A percentile compares a stretch with the other conserved stretches of the same genome.
These are phyloP conservation scores for Brassica hybrid DNA, from an alignment of 441 rosid species.

Conservation along the genomic window DNA sequence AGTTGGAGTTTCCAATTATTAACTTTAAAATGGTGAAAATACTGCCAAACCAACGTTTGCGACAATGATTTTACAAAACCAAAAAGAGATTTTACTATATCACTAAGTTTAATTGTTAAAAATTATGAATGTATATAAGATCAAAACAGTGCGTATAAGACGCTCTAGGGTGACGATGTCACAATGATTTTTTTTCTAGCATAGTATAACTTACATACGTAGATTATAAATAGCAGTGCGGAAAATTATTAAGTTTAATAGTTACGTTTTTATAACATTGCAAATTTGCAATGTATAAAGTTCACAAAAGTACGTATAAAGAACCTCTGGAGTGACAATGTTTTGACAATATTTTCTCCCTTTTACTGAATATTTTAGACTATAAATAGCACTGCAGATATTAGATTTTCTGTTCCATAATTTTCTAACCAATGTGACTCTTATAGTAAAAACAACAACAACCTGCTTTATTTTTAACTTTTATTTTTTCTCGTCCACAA, in stretches of 20 bases:
- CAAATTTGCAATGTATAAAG: neutral
- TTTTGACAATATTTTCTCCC: neutral
- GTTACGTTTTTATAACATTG: neutral
- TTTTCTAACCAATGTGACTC: conserved; percentile 36
- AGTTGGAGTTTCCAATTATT: neutral
- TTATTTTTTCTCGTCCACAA: conserved; percentile 8
- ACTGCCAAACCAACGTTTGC: neutral
- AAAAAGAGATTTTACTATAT: neutral
- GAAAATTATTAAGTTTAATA: neutral
- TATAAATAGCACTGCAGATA: conserved; percentile 25
- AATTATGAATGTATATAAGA: neutral
- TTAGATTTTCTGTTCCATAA: conserved; percentile 37
- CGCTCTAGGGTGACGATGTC: neutral
- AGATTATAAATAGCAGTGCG: neutral
- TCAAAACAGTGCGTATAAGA: neutral
- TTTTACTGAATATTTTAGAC: conserved; percentile 5
- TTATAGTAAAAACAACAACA: conserved; percentile 35
- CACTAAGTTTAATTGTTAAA: neutral
- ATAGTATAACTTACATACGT: neutral
- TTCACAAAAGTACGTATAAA: neutral
- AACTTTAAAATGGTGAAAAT: neutral
- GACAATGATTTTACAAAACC: neutral
- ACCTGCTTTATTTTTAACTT: conserved; percentile 16
- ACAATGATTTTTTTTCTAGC: too few species aligned
- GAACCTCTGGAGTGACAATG: neutral